These are phyloP conservation scores for Sporothrix schenckii DNA, from an alignment of 2,329 filamentous ascomycete genomes.

Conservation along the genomic window DNA sequence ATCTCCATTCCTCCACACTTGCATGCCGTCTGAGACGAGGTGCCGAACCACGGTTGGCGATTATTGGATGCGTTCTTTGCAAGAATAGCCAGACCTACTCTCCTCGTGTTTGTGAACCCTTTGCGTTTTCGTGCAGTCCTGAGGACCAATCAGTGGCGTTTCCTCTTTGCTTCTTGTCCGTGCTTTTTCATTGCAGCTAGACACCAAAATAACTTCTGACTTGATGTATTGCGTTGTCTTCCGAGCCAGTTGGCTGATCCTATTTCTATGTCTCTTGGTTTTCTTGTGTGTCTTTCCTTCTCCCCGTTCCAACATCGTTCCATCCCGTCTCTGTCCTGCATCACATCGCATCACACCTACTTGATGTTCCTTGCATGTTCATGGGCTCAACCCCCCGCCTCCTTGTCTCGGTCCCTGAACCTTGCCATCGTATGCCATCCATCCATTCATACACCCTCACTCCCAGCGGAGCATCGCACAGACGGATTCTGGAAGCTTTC, in stretches of 20 bases:
- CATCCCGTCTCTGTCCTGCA: background rate
- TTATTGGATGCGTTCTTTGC: slow-evolving; percentile 6
- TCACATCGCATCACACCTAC: slow-evolving; percentile 19
- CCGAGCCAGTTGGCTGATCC: background rate
- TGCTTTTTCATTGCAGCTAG: background rate
- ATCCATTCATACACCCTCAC: slow-evolving; percentile 19
- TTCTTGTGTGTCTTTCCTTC: background rate
- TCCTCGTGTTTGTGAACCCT: background rate
- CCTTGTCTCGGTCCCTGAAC: slow-evolving; percentile 21
- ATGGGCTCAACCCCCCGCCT: background rate
- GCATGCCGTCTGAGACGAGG: slow-evolving; percentile 18
- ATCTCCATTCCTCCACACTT: slow-evolving; percentile 1
- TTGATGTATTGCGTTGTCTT: background rate
- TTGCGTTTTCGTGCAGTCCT: background rate
- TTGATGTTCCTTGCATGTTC: slow-evolving; percentile 24
- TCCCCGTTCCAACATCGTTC: slow-evolving; percentile 4
- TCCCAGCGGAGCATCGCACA: background rate
- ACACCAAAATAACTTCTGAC: background rate
- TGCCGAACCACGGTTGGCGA: slow-evolving; percentile 19
- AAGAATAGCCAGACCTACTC: background rate
- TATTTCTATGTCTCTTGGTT: background rate
- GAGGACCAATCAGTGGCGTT: background rate
- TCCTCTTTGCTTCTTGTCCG: background rate
- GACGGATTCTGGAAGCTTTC: slow-evolving; percentile 21
- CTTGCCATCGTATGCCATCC: slow-evolving; percentile 24